These are phyloP conservation scores for Saccharomyces eubayanus DNA, from an alignment of 805 yeast species.

Conservation along the genomic window DNA sequence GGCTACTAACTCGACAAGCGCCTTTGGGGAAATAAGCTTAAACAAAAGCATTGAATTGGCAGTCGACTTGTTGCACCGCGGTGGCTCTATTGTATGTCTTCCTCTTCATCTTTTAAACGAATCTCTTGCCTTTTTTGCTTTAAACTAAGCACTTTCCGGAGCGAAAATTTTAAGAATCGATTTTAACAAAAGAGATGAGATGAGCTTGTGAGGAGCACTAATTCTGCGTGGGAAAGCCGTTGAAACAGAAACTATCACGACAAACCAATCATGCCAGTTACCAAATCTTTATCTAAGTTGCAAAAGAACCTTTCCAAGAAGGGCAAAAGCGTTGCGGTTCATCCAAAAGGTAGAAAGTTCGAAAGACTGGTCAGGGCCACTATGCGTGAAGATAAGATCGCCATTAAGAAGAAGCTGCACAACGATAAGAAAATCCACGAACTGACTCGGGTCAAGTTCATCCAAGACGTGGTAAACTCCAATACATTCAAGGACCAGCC, in stretches of 20 bases:
- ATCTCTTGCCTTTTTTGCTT: background rate
- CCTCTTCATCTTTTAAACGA: background rate
- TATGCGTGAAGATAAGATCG: constrained; percentile 66
- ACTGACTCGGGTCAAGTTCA: constrained; percentile 46
- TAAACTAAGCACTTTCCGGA: background rate
- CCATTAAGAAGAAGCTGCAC: constrained; percentile 47
- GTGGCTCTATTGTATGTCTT: background rate
- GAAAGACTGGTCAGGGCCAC: constrained; percentile 81
- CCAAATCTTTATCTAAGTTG: constrained; percentile 29
- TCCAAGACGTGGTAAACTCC: constrained; percentile 49
- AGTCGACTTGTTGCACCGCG: background rate
- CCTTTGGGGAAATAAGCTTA: constrained; percentile 25
- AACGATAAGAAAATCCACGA: constrained; percentile 54
- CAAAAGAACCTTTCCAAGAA: constrained; percentile 16
- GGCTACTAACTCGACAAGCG: constrained; percentile 15
- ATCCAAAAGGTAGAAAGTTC: constrained; percentile 85
- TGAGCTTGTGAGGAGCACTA: background rate
- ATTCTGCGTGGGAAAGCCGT: background rate
- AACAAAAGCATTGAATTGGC: constrained; percentile 14
- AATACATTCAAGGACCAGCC: constrained; percentile 33
- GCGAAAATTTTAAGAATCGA: background rate
- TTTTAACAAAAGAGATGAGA: background rate
- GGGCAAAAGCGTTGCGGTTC: constrained; percentile 34
- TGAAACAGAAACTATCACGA: background rate
- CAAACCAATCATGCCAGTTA: constrained; percentile 23